phyloP scores from a whole-genome alignment of 2,329 filamentous ascomycete genomes.

The Nothophoma quercina region DNA sequence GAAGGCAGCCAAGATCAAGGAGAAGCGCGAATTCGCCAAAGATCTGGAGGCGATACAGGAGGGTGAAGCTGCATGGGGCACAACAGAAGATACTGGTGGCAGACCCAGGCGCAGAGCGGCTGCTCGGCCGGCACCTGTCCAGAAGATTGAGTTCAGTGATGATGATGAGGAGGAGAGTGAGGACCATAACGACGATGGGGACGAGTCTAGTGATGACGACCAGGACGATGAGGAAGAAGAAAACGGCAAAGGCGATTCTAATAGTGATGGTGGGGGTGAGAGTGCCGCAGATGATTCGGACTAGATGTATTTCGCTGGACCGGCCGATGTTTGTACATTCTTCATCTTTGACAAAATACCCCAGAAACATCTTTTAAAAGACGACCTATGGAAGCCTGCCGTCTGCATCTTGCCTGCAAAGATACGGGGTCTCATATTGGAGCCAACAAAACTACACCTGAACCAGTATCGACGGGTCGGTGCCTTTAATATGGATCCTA shows the following conservation, averaged over 20 bases:
- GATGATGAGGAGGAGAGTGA: conserved; percentile 35
- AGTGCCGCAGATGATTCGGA: conserved; percentile 32
- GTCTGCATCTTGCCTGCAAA: too few species aligned
- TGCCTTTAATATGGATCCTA: too few species aligned
- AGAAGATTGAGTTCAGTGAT: conserved; percentile 34
- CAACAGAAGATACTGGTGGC: conserved; percentile 39
- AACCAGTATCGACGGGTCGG: too few species aligned
- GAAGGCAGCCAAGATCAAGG: conserved; percentile 86
- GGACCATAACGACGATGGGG: conserved; percentile 24
- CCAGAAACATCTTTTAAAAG: too few species aligned
- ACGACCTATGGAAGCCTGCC: too few species aligned
- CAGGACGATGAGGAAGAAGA: conserved; percentile 27
- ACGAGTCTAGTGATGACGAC: conserved; percentile 23
- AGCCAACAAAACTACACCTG: too few species aligned
- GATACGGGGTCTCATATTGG: too few species aligned
- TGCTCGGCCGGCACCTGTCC: conserved; percentile 23
- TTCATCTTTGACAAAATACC: too few species aligned
- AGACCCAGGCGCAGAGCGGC: conserved; percentile 39
- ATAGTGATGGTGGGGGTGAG: conserved; percentile 24
- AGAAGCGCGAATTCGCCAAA: conserved; percentile 80
- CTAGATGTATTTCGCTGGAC: too few species aligned
- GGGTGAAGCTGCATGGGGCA: conserved; percentile 81
- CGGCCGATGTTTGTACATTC: too few species aligned
- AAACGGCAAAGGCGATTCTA: conserved; percentile 26
- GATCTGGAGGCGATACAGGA: conserved; percentile 87